Base-by-base conservation (phyloP, 2,329 filamentous ascomycete genomes). In the Phyllosticta citrichinensis region DNA sequence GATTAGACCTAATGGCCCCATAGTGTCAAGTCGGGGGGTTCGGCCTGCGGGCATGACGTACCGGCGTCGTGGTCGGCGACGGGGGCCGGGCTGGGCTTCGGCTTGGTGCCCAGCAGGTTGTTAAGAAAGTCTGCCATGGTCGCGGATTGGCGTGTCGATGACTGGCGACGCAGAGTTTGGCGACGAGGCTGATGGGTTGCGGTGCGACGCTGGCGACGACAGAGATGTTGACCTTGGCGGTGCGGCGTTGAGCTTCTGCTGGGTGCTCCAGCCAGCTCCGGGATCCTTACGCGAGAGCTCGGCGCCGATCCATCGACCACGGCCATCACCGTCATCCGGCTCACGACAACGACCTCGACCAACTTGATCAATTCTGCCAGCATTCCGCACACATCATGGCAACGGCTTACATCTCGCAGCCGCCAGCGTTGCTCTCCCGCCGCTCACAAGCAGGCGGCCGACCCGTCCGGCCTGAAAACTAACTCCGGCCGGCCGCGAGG, bases 21-120 rank as follows among this genome's bases (percentile, higher is more conserved):
- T 30, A 30, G 51, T 55, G 51, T 64, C 30, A 51, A 52, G 57
- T 47, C 40, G 40, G 27, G 58, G 63, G 63, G 33, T 63, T 51
- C 55, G 64, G 59, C 60, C 20, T 14, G 57, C 53, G n/a, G 27
- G 57, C 62, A 62, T 59, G 62, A 76, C 82, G 69, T 79, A 89
- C 87, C 87, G 67, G 86, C 81, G 74, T 90, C 86, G 63, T 74
- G 79, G 64, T 76, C 75, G 52, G 80, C 75, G 58, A 77, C 74
- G 66, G 79, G 79, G 65, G 80, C 75, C 57, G 77, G 74, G 66
- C 79, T 79, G 65, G 78, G 78, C 33, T 77, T 79, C 64, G 84
- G 78, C 78, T 89, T 86, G 71, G 80, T 80, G 71, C 83, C 86
- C 70, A 91, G 83, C 69, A 90, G 75, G 71, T 83, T 84, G 75